Conservation (phyloP, 805 yeast species). For the Saccharomycopsis schoenii region DNA sequence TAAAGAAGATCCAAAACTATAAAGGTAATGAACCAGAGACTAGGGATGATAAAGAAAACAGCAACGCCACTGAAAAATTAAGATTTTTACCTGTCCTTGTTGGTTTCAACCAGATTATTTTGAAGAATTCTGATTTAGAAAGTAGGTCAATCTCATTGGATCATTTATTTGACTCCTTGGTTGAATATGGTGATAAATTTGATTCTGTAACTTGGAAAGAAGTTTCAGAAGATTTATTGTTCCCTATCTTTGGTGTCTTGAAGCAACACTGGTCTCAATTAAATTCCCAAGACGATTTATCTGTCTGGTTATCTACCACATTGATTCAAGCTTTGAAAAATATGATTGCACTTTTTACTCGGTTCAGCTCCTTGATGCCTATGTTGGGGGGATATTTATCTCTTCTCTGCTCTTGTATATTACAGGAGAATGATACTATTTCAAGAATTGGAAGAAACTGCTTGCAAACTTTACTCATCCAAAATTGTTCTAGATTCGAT, state of each 20-base stretch:
- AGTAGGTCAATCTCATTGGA: constrained; percentile 84
- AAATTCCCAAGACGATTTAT: constrained; percentile 69
- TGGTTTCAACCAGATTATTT: constrained; percentile 79
- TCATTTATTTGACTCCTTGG: constrained; percentile 70
- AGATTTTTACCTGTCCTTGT: constrained; percentile 78
- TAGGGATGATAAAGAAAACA: neutral
- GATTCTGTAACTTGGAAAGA: constrained; percentile 72
- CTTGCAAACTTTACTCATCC: constrained; percentile 66
- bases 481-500: constrained; percentile 57
- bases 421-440: constrained; percentile 95
- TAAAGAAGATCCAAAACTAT: constrained; percentile 35
- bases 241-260: constrained; percentile 83
- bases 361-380: constrained; percentile 62
- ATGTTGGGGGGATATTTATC: constrained; percentile 73
- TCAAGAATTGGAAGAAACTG: constrained; percentile 92
- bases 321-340: constrained; percentile 89
- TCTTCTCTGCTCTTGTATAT: constrained; percentile 75
- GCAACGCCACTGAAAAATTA: constrained; percentile 19
- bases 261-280: constrained; percentile 63
- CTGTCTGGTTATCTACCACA: constrained; percentile 96
- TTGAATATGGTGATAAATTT: constrained; percentile 71
- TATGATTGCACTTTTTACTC: constrained; percentile 72
- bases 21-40: constrained; percentile 18
- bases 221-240: constrained; percentile 65
- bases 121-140: constrained; percentile 91